Evolutionary conservation across 2,329 filamentous ascomycete species (phyloP).

Genomic region (Talaromyces marneffei): DNA sequence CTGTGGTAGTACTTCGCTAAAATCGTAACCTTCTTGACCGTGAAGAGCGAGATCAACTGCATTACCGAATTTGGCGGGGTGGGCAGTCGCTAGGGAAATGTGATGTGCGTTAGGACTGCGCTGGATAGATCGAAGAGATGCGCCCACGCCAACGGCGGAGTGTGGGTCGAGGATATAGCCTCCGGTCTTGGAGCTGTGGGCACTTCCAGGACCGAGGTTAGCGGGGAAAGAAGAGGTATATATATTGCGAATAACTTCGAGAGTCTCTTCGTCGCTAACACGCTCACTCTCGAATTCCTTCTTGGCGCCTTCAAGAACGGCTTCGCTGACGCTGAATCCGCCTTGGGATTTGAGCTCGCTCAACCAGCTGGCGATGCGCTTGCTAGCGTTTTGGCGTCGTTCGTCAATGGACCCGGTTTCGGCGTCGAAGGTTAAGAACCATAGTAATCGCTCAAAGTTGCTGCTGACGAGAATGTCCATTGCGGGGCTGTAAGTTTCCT

Average conservation of each 20-base stretch:
- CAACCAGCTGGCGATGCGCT: constrained; percentile 54
- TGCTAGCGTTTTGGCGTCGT: constrained; percentile 37
- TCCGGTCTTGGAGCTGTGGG: constrained; percentile 39
- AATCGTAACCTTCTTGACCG: constrained; percentile 66
- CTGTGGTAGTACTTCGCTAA: constrained; percentile 66
- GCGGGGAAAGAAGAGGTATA: constrained; percentile 53
- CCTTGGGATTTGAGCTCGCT: constrained; percentile 72
- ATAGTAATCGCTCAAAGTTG: constrained; percentile 93
- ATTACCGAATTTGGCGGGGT: constrained; percentile 88
- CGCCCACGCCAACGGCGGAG: constrained; percentile 78
- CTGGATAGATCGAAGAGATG: constrained; percentile 62
- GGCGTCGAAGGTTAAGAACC: constrained; percentile 65
- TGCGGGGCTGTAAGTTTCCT: constrained; percentile 86
- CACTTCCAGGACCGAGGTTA: constrained; percentile 26
- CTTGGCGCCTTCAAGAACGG: constrained; percentile 66
- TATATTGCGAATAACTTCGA: constrained; percentile 57
- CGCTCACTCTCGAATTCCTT: constrained; percentile 75
- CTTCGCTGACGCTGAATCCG: constrained; percentile 68
- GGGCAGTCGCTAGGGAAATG: constrained; percentile 84
- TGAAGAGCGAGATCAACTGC: constrained; percentile 77
- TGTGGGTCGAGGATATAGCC: constrained; percentile 90
- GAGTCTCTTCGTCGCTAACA: constrained; percentile 58
- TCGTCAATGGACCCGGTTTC: constrained; percentile 35
- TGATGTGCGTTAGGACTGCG: constrained; percentile 52
- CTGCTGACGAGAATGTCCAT: constrained; percentile 97